Percentiles rank a stretch among this genome's conserved stretches.
Conservation (phyloP, 2,329 filamentous ascomycete species). For the Trichoderma cornu-damae region DNA sequence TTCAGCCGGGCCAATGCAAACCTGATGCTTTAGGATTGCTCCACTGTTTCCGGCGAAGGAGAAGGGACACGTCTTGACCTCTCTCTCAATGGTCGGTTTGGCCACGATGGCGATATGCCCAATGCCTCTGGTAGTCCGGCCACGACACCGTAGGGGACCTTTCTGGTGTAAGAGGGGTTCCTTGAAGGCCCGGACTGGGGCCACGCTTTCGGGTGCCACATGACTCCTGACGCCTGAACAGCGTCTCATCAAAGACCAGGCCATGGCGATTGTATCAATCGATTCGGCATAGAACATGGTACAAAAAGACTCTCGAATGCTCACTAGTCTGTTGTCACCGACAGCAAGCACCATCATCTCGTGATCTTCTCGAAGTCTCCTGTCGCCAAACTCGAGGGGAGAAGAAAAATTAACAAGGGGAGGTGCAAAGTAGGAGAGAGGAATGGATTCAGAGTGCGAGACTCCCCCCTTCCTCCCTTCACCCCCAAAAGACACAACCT, state of each 20-base stretch:
- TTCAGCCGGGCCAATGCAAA: slow-evolving; percentile 12
- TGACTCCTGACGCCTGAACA: slow-evolving; percentile 24
- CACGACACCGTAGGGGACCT: slow-evolving; percentile 25
- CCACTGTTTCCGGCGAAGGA: slow-evolving; percentile 14
- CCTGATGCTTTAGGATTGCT: neutral
- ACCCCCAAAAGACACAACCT: neutral
- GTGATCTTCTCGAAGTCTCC: neutral
- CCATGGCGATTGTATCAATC: slow-evolving; percentile 18
- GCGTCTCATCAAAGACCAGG: slow-evolving; percentile 14
- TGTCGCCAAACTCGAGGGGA: neutral
- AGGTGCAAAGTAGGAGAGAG: neutral
- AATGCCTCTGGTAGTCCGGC: slow-evolving; percentile 24
- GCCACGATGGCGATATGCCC: slow-evolving; percentile 26
- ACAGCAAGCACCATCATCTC: neutral
- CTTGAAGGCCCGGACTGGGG: slow-evolving; percentile 30
- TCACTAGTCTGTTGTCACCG: neutral
- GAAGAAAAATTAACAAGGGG: neutral
- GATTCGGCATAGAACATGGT: slow-evolving; percentile 20
- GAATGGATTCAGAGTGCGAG: slow-evolving; percentile 33
- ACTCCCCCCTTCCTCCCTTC: no score
- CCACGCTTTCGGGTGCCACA: slow-evolving; percentile 31
- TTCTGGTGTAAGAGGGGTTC: slow-evolving; percentile 29
- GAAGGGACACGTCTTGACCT: slow-evolving; percentile 9
- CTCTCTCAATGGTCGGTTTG: slow-evolving; percentile 8
- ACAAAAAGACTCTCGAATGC: neutral